Conservation (phyloP, 345 rosid species). For the Cardamine resedifolia region DNA sequence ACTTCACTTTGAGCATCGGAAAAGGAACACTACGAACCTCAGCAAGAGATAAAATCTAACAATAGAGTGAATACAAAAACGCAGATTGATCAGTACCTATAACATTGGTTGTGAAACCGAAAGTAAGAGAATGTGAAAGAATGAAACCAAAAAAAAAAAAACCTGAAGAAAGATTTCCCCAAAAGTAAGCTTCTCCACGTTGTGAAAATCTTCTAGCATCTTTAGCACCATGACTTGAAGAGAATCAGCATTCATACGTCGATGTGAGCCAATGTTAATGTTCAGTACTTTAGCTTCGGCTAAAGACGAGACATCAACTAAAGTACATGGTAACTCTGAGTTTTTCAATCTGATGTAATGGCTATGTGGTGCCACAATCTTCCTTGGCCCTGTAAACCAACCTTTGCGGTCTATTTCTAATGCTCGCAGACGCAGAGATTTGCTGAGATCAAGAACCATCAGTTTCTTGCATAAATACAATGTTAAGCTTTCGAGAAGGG, state of each 20-base stretch:
- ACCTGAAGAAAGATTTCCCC: neutral
- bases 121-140: neutral
- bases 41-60: conserved; percentile 6
- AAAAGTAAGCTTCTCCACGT: conserved; percentile 10
- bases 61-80: neutral
- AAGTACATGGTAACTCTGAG: neutral
- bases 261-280: neutral
- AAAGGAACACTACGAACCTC: conserved; percentile 5
- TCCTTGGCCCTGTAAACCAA: neutral
- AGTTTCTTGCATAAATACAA: neutral
- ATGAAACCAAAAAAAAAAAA: neutral
- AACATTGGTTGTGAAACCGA: no score
- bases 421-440: neutral
- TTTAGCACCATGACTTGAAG: neutral
- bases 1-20: conserved; percentile 1
- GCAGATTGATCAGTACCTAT: neutral
- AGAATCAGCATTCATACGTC: neutral
- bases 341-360: neutral
- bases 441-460: conserved; percentile 7
- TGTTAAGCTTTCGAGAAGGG: neutral
- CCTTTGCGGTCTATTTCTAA: neutral
- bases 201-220: neutral
- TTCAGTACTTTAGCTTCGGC: neutral
- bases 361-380: conserved; percentile 22
- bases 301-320: conserved; percentile 16